These are phyloP conservation scores for Aspergillus ellipticus DNA, from an alignment of 495 filamentous ascomycete species.

Conservation along the genomic window DNA sequence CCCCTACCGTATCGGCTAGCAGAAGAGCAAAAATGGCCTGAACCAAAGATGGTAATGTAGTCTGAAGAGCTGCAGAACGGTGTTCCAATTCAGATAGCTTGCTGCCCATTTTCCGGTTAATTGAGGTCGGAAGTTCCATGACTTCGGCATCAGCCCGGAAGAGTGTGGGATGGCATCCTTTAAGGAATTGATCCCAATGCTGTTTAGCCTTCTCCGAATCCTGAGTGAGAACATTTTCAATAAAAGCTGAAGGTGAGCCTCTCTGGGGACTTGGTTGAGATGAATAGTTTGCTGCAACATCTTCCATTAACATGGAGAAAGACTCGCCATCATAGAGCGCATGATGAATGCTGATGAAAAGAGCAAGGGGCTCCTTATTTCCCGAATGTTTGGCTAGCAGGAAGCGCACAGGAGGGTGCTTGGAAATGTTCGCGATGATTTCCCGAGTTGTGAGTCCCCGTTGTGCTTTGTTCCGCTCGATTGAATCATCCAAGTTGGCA, in stretches of 20 bases:
- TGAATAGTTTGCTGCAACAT: slow-evolving; percentile 44
- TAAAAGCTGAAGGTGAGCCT: slow-evolving; percentile 29
- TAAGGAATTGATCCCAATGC: slow-evolving; percentile 67
- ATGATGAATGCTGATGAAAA: slow-evolving; percentile 49
- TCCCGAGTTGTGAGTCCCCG: slow-evolving; percentile 16
- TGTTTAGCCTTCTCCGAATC: slow-evolving; percentile 47
- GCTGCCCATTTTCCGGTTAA: slow-evolving; percentile 17
- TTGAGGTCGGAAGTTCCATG: slow-evolving; percentile 8
- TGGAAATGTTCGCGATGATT: slow-evolving; percentile 24
- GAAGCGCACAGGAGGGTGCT: slow-evolving; percentile 25
- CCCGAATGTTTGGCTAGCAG: slow-evolving; percentile 12
- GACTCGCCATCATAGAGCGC: slow-evolving; percentile 86
- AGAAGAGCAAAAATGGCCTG: slow-evolving; percentile 43
- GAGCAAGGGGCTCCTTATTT: slow-evolving; percentile 13
- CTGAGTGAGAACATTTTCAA: slow-evolving; percentile 44
- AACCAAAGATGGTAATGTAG: slow-evolving; percentile 31
- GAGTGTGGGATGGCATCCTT: slow-evolving; percentile 28
- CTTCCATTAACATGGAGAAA: slow-evolving; percentile 59
- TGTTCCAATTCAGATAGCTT: slow-evolving; percentile 25
- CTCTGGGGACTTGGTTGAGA: slow-evolving; percentile 9
- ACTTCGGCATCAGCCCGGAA: slow-evolving; percentile 20
- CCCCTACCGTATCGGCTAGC: slow-evolving; percentile 34
- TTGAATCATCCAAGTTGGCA: slow-evolving; percentile 13
- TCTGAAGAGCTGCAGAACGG: slow-evolving; percentile 23
- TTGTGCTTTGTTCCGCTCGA: slow-evolving; percentile 2